Conservation (phyloP, 352 stramenopile species). For the Pythium catenulatum region DNA sequence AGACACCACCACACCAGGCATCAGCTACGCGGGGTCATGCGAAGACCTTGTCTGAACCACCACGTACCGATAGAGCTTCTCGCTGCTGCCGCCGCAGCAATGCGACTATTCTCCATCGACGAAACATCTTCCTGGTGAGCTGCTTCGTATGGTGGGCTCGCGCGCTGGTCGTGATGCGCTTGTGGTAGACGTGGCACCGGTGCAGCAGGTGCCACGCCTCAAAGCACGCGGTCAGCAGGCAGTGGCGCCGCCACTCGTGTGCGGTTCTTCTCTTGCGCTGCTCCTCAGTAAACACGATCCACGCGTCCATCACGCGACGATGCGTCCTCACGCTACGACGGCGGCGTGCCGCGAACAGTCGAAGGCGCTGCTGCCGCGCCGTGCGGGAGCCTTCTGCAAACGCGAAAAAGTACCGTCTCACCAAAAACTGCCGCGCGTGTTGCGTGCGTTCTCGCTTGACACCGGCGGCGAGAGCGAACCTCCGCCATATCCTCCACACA, state of each 20-base stretch:
- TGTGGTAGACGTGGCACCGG: slow-evolving; percentile 22
- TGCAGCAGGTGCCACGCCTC: slow-evolving; percentile 44
- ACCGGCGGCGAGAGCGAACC: not conserved
- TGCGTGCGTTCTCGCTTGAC: not conserved
- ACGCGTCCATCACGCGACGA: not conserved
- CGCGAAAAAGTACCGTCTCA: not conserved
- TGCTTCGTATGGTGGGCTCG: not conserved
- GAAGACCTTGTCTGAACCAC: too few species aligned
- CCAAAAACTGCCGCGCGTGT: not conserved
- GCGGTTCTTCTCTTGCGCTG: not conserved
- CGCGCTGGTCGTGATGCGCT: not conserved
- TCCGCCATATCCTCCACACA: not conserved
- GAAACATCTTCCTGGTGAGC: not conserved
- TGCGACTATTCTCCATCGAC: not conserved
- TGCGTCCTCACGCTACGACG: not conserved
- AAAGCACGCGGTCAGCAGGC: slow-evolving; percentile 18
- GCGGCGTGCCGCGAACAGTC: not conserved
- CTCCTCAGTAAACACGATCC: not conserved
- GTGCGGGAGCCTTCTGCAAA: not conserved
- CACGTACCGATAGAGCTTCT: slow-evolving; percentile 10
- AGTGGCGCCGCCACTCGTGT: slow-evolving; percentile 32
- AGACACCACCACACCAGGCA: not conserved
- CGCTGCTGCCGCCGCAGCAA: not conserved
- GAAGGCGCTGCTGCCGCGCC: not conserved
- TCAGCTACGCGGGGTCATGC: not conserved